These are phyloP conservation scores for Colletotrichum sp. DNA, from an alignment of 2,329 filamentous ascomycete species.

Conservation along the genomic window DNA sequence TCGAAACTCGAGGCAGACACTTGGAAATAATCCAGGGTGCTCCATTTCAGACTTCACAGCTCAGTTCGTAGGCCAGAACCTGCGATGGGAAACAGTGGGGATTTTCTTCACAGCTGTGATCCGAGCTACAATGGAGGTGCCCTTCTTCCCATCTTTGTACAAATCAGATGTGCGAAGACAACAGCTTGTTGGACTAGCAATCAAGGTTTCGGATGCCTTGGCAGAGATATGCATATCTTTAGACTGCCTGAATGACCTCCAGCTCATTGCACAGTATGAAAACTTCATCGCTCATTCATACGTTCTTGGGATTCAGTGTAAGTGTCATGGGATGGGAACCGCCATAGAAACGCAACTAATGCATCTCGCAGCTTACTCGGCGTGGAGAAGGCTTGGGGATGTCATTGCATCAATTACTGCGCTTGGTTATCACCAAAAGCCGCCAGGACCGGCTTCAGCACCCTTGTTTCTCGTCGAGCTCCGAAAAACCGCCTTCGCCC, in stretches of 20 bases:
- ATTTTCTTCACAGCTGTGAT: neutral
- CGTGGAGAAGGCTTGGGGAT: neutral
- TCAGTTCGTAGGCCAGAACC: neutral
- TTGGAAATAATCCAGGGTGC: neutral
- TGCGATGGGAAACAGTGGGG: neutral
- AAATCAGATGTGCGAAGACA: neutral
- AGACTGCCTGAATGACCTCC: neutral
- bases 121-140: neutral
- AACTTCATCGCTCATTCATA: neutral
- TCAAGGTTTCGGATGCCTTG: neutral
- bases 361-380: neutral
- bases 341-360: neutral
- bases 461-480: neutral
- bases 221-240: neutral
- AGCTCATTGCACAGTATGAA: neutral
- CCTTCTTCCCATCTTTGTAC: neutral
- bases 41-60: neutral
- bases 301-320: neutral
- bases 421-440: neutral
- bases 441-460: neutral
- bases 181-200: neutral
- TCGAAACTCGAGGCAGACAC: neutral
- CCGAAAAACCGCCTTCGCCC: neutral
- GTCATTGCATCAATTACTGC: neutral
- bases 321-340: rapidly evolving